A percentile compares a stretch with the other conserved stretches of the same genome.
Evolutionary conservation across 352 stramenopile species (phyloP).

Genomic region (Globisporangium paddicum): DNA sequence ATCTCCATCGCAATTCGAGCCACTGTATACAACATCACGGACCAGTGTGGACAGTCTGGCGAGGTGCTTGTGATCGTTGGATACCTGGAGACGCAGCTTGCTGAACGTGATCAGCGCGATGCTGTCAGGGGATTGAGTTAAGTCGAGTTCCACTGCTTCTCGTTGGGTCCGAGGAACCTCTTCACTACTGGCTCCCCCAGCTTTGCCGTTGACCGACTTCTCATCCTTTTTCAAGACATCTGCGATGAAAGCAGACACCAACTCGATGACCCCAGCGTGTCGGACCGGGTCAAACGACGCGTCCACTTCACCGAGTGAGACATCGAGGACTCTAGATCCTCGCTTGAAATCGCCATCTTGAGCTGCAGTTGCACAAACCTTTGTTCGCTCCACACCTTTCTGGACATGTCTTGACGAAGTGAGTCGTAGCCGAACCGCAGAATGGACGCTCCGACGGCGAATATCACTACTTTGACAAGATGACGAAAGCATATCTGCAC

Average conservation of each 20-base stretch:
- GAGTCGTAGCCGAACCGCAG: constrained; percentile 45
- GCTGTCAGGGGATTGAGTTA: background rate
- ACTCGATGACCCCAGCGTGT: constrained; percentile 5
- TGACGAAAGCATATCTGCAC: constrained; percentile 17
- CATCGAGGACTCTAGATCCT: constrained; percentile 8
- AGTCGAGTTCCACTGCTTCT: background rate
- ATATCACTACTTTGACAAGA: constrained; percentile 22
- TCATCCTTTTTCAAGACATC: constrained; percentile 6
- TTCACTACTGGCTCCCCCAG: background rate
- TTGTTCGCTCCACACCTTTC: background rate
- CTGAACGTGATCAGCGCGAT: constrained; percentile 29
- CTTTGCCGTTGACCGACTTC: background rate
- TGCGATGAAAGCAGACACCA: constrained; percentile 10
- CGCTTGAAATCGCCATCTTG: background rate
- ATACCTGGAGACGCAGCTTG: constrained; percentile 22
- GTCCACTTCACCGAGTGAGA: constrained; percentile 14
- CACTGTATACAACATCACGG: constrained; percentile 6
- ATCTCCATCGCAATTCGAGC: background rate
- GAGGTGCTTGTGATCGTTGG: background rate
- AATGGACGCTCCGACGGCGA: constrained; percentile 52
- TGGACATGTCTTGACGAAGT: background rate
- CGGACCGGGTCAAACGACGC: constrained; percentile 6
- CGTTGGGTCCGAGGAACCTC: background rate
- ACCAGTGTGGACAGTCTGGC: constrained; percentile 1
- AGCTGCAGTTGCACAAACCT: background rate